These are phyloP conservation scores for Balansia obtecta DNA, from an alignment of 2,329 filamentous ascomycete species.

Conservation along the genomic window DNA sequence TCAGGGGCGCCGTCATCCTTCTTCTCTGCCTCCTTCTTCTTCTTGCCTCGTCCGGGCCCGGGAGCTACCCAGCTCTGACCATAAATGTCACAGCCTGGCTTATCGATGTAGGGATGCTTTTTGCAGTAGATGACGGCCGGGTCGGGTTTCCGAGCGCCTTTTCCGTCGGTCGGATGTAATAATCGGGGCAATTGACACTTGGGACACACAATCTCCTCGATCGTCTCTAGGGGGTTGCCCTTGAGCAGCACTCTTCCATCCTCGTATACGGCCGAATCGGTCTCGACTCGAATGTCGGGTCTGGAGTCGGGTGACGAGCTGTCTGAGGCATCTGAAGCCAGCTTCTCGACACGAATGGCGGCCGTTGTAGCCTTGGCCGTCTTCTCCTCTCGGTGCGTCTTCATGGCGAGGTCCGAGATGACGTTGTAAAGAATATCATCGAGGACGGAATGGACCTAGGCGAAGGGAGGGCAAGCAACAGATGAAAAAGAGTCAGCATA, in stretches of 20 bases:
- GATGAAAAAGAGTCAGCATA: not conserved
- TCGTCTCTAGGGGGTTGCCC: slow-evolving; percentile 60
- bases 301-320: slow-evolving; percentile 38
- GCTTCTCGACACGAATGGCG: slow-evolving; percentile 51
- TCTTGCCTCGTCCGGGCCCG: slow-evolving; percentile 58
- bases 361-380: slow-evolving; percentile 55
- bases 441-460: slow-evolving; percentile 51
- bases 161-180: slow-evolving; percentile 59
- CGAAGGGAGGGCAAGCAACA: not conserved
- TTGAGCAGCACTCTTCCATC: slow-evolving; percentile 57
- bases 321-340: slow-evolving; percentile 43
- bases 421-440: slow-evolving; percentile 68
- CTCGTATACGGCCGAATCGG: slow-evolving; percentile 56
- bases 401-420: slow-evolving; percentile 60
- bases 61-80: slow-evolving; percentile 70
- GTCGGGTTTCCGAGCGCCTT: slow-evolving; percentile 51
- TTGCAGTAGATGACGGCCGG: slow-evolving; percentile 66
- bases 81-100: slow-evolving; percentile 68
- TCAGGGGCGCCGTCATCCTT: slow-evolving; percentile 38
- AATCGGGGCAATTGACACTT: slow-evolving; percentile 64
- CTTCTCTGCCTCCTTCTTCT: slow-evolving; percentile 66
- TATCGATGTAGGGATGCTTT: slow-evolving; percentile 64
- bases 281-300: slow-evolving; percentile 48
- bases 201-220: slow-evolving; percentile 58
- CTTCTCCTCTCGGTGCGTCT: slow-evolving; percentile 70